phyloP scores from a whole-genome alignment of 2,329 filamentous ascomycete genomes.

The Colletotrichum godetiae region DNA sequence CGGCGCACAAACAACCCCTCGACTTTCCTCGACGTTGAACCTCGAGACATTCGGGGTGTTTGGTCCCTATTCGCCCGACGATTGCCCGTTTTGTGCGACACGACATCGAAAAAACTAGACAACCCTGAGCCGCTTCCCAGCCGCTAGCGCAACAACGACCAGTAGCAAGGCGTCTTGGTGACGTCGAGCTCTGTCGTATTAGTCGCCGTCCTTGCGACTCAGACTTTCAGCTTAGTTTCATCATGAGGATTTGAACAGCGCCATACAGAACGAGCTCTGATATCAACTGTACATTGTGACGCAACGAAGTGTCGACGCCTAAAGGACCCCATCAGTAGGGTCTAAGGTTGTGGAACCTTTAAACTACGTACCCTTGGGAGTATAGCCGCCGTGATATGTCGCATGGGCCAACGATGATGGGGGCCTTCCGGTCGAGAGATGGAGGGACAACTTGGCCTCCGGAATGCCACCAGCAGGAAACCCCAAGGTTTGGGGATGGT shows the following conservation, averaged over 20 bases:
- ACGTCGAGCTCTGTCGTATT: not conserved
- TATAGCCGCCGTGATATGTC: slow-evolving; percentile 23
- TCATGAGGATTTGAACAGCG: not conserved
- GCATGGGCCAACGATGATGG: slow-evolving; percentile 20
- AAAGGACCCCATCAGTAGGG: slow-evolving; percentile 3
- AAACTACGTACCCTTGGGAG: slow-evolving; percentile 5
- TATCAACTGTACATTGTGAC: slow-evolving; percentile 16
- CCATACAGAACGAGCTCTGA: not conserved
- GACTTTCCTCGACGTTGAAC: not conserved
- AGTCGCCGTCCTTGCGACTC: not conserved
- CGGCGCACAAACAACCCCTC: slow-evolving; percentile 26
- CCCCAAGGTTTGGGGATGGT: slow-evolving; percentile 15
- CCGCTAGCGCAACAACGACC: not conserved
- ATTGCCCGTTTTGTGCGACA: slow-evolving; percentile 17
- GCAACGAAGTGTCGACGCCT: slow-evolving; percentile 11
- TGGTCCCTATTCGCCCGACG: not conserved
- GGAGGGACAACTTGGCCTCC: slow-evolving; percentile 11
- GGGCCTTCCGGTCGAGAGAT: not conserved
- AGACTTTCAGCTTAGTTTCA: not conserved
- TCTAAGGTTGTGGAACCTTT: slow-evolving; percentile 20
- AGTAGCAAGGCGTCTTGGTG: not conserved
- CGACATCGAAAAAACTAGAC: not conserved
- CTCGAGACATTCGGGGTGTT: slow-evolving; percentile 10
- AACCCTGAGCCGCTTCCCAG: not conserved
- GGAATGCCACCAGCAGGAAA: slow-evolving; percentile 27